Conservation (phyloP, 208 protist species). For the Acanthamoeba quina region DNA sequence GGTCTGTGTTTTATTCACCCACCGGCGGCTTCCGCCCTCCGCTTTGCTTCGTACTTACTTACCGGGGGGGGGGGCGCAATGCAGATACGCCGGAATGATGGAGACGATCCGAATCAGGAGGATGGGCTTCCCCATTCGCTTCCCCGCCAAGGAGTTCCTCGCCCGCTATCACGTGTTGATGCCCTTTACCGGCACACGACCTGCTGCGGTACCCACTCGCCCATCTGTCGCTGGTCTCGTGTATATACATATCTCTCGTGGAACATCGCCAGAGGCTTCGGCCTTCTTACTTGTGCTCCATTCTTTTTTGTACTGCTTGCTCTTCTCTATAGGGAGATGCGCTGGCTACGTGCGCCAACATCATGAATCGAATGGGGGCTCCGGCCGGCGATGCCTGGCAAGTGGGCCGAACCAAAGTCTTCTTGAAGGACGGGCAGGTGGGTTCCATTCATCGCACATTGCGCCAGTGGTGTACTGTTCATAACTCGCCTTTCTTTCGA, state of each 20-base stretch:
- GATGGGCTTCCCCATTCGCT: constrained; percentile 35
- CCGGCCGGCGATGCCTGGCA: neutral
- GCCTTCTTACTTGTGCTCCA: neutral
- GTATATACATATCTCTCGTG: neutral
- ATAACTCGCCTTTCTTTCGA: neutral
- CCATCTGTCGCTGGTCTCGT: neutral
- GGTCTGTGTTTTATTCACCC: too few relatives aligned
- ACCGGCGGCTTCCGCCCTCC: too few relatives aligned
- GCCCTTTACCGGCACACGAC: too few relatives aligned
- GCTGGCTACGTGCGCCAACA: neutral
- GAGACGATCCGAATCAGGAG: constrained; percentile 64
- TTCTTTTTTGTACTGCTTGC: neutral
- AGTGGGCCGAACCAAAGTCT: constrained; percentile 17
- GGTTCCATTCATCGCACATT: neutral
- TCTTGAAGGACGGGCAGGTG: neutral
- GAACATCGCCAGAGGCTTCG: too few relatives aligned
- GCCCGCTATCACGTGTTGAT: constrained; percentile 31
- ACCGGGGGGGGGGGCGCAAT: too few relatives aligned
- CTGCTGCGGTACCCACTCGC: neutral
- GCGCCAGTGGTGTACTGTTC: too few relatives aligned
- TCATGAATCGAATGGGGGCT: neutral
- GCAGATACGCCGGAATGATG: constrained; percentile 58
- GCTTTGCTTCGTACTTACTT: too few relatives aligned
- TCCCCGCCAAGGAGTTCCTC: constrained; percentile 41
- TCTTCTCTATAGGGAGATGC: neutral